A percentile compares a stretch with the other conserved stretches of the same genome.
phyloP scores from a whole-genome alignment of 2,329 filamentous ascomycete species.

The Leptodontidium sp. region DNA sequence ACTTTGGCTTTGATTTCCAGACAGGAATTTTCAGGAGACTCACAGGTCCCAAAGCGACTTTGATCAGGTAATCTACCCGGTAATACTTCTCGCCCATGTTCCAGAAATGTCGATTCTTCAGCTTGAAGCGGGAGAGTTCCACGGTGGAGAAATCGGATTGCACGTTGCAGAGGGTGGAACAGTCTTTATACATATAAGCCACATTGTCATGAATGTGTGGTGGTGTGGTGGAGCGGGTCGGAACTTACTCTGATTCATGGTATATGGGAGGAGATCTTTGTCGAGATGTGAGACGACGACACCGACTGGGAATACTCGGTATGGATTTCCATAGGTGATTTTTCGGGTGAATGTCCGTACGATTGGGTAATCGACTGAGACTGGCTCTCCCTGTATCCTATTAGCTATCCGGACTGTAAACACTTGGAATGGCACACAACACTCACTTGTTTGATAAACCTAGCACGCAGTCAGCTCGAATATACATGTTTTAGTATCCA shows the following conservation, averaged over 20 bases:
- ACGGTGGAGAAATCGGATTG: conserved; percentile 31
- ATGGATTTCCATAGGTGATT: conserved; percentile 12
- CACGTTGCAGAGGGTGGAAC: conserved; percentile 24
- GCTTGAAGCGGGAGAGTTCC: conserved; percentile 27
- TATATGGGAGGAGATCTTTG: conserved; percentile 24
- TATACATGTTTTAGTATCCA: neutral
- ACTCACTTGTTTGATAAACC: conserved; percentile 33
- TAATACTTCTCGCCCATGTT: conserved; percentile 30
- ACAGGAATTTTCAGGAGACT: neutral
- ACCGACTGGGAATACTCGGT: conserved; percentile 24
- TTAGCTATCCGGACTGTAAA: neutral
- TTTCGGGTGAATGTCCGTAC: conserved; percentile 29
- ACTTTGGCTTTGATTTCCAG: neutral
- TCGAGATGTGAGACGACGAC: conserved; percentile 29
- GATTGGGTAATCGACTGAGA: conserved; percentile 32
- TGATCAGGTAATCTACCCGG: conserved; percentile 30
- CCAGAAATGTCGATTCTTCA: conserved; percentile 35
- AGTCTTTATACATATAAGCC: conserved; percentile 11
- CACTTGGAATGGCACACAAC: neutral
- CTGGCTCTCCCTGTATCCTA: conserved; percentile 31
- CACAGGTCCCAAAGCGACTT: conserved; percentile 30
- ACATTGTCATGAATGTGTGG: neutral
- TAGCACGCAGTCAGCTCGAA: neutral
- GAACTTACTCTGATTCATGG: conserved; percentile 26
- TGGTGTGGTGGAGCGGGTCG: too few relatives aligned